Evolutionary conservation across 345 rosid genomes (phyloP), one percentile per base, ranked within the genome.

Genomic region (Gossypium stocksii): DNA sequence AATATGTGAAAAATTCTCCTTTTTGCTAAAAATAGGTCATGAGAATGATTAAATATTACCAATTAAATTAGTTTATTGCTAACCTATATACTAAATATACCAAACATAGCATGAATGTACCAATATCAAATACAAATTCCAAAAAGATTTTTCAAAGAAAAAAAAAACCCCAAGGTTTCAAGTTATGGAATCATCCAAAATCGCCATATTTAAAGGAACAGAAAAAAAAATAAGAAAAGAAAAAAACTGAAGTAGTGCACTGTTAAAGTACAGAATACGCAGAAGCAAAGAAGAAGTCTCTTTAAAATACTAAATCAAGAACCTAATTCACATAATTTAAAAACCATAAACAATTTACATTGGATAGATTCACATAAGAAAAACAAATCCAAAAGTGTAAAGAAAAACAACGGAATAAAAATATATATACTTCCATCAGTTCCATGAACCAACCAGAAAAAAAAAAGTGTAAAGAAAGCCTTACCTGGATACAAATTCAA

Each of bases 271-370:
- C 43, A 20, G 1, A 41, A 56, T 1, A 11, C 29, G 12, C 29
- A 43, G 10, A 56, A 65, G 27, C 16, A 41, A 13, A 41, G 27
- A 38, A 71, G 34, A 56, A 6, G 9, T 41, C 66, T 57, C 3
- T 4, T 43, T 44, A 72, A 72, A 56, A 9, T 44, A 13, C 74
- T n/a, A 23, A 23, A 57, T 57, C 7, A 48, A 72, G 68, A 77
- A 66, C 72, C 68, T 67, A 45, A 9, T 46, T 8, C 67, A 56
- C 16, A 77, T 6, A 61, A 63, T 25, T 53, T 61, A 65, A 23
- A 52, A 70, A 57, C 48, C 45, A 34, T 34, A 19, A 38, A 7
- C 62, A 14, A 13, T n/a, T 54, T 27, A 22, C 56, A 51, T 17
- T 27, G 51, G 44, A 51, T 1, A 67, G 14, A 48, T 22, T 48